phyloP scores from a whole-genome alignment of 371 early-diverging fungal genomes.

The Actinomucor elegans region DNA sequence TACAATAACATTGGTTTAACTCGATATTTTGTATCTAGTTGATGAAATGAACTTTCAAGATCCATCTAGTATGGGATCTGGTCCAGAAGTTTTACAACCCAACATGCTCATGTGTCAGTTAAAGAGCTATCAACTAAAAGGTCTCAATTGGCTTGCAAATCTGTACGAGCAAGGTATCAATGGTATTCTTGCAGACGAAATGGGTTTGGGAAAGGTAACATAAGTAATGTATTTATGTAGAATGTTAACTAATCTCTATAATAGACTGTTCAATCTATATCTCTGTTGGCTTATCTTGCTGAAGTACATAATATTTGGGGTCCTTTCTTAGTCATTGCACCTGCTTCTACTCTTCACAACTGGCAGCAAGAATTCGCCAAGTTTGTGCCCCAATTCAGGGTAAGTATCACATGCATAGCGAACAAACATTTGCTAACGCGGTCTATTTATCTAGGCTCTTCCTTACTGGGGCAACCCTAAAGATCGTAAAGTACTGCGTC shows the following conservation, averaged over 20 bases:
- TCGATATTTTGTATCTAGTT: too few relatives aligned
- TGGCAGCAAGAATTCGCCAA: constrained; percentile 96
- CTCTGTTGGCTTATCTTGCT: constrained; percentile 88
- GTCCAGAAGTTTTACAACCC: constrained; percentile 79
- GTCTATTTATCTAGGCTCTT: constrained; percentile 42
- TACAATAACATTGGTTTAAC: constrained; percentile 15
- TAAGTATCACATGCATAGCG: constrained; percentile 24
- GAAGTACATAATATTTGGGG: constrained; percentile 93
- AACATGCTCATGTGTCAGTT: constrained; percentile 87
- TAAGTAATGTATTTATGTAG: background rate
- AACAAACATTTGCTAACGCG: too few relatives aligned
- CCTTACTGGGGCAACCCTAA: constrained; percentile 94
- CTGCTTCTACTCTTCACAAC: constrained; percentile 95
- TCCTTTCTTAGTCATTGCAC: constrained; percentile 95
- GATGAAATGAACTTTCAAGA: constrained; percentile 86
- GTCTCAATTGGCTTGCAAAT: constrained; percentile 98
- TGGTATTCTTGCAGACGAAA: constrained; percentile 97
- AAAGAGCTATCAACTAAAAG: constrained; percentile 96
- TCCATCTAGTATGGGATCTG: constrained; percentile 75
- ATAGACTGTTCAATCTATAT: constrained; percentile 96
- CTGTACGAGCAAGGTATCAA: constrained; percentile 97
- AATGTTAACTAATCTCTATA: background rate
- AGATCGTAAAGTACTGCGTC: constrained; percentile 87
- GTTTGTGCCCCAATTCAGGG: constrained; percentile 89
- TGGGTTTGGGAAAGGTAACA: constrained; percentile 84